Evolutionary conservation across 2,329 filamentous ascomycete genomes (phyloP).

Genomic region (Botrytis hyacinthi): DNA sequence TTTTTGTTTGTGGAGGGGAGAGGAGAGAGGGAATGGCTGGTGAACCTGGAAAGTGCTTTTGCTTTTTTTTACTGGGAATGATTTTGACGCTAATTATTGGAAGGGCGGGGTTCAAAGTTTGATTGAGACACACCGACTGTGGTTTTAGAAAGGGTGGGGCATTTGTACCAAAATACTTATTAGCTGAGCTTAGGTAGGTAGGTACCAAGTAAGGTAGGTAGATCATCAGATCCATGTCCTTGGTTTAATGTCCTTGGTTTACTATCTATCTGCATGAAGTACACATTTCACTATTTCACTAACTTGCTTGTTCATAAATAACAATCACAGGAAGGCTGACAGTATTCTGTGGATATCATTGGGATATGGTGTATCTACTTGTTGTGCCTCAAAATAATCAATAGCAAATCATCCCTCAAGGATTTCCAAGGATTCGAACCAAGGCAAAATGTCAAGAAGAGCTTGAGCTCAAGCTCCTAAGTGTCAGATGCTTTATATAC

Average conservation of each 20-base stretch:
- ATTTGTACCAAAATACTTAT: background rate
- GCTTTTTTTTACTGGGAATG: conserved; percentile 16
- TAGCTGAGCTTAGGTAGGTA: background rate
- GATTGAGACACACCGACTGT: background rate
- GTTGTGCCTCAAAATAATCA: no score
- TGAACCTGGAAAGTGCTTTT: conserved; percentile 8
- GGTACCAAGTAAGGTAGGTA: background rate
- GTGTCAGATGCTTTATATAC: background rate
- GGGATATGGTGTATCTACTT: background rate
- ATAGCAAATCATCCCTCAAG: background rate
- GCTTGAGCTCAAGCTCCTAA: background rate
- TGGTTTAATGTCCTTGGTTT: no score
- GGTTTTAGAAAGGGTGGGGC: conserved; percentile 3
- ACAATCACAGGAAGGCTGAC: background rate
- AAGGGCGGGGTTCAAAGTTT: background rate
- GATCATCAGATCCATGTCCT: background rate
- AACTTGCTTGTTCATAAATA: background rate
- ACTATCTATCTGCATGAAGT: background rate
- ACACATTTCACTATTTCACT: background rate
- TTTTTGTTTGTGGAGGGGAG: conserved; percentile 11
- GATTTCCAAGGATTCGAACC: background rate
- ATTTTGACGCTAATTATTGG: conserved; percentile 19
- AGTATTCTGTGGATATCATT: background rate
- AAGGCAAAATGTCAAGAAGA: background rate
- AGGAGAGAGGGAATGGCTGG: conserved; percentile 14